phyloP scores from a whole-genome alignment of 163 green algal genomes.

The Scenedesmus sp. region DNA sequence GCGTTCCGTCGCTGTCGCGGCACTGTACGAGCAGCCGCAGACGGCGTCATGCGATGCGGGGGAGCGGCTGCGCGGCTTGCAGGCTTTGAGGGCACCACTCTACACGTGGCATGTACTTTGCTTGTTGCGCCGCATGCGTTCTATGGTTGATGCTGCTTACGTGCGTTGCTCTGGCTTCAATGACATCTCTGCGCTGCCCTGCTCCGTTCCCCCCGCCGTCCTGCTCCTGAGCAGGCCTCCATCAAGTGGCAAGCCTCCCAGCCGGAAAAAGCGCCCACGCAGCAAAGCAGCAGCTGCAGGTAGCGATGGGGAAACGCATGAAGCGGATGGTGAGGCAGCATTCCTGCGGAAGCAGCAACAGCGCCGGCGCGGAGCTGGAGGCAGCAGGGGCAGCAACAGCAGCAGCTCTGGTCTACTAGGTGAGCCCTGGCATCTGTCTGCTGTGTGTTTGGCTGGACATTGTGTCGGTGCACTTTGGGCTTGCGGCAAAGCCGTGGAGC shows the following conservation, averaged over 20 bases:
- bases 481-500: no score
- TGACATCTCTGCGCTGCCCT: no score
- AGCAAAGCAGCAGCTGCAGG: slow-evolving; percentile 19
- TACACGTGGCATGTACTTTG: no score
- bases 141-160: no score
- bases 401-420: not conserved
- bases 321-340: slow-evolving; percentile 5
- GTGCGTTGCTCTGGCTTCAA: no score
- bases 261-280: slow-evolving; percentile 17
- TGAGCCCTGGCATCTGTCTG: not conserved
- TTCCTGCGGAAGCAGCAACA: slow-evolving; percentile 31
- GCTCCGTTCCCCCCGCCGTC: not conserved
- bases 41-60: no score
- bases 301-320: not conserved
- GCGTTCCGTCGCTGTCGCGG: no score
- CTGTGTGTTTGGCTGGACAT: not conserved
- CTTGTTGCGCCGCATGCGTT: no score
- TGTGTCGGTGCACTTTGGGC: not conserved
- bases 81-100: no score
- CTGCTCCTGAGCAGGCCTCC: slow-evolving; percentile 9
- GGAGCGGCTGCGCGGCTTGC: no score
- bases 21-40: no score
- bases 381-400: slow-evolving; percentile 9
- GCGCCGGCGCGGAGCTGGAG: not conserved
- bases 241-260: not conserved